Percentiles rank a stretch among this genome's conserved stretches.
Evolutionary conservation across 2,329 filamentous ascomycete genomes (phyloP).

Genomic region (Tolypocladium inflatum): DNA sequence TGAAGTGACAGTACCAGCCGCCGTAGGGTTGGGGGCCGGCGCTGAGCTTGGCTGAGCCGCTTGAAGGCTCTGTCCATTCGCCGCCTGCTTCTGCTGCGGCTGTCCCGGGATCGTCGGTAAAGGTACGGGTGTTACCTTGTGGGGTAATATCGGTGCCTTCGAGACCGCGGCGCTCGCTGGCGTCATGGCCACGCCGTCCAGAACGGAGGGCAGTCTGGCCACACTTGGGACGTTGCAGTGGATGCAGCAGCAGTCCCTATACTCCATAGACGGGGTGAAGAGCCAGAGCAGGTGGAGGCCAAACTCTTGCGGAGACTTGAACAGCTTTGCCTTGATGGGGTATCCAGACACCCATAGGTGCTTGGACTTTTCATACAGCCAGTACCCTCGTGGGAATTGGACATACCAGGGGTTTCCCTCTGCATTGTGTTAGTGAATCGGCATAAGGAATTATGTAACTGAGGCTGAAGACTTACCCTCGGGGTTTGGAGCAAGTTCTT

Average conservation of each 20-base stretch:
- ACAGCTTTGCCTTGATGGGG: constrained; percentile 36
- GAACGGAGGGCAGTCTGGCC: constrained; percentile 10
- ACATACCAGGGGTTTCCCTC: constrained; percentile 35
- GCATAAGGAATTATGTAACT: neutral
- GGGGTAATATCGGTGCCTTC: constrained; percentile 1
- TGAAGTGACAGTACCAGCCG: neutral
- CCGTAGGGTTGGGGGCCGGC: neutral
- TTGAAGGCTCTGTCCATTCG: constrained; percentile 1
- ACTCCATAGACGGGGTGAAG: constrained; percentile 34
- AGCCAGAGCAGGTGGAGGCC: constrained; percentile 43
- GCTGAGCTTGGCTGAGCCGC: neutral
- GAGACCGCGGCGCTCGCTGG: constrained; percentile 2
- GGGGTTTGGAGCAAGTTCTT: constrained; percentile 30
- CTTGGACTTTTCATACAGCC: constrained; percentile 37
- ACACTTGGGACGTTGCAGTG: constrained; percentile 31
- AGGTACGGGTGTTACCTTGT: constrained; percentile 27
- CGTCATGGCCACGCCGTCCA: constrained; percentile 4
- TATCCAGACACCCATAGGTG: constrained; percentile 41
- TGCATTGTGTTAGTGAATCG: constrained; percentile 9
- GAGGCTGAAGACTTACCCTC: constrained; percentile 20
- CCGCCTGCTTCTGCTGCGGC: constrained; percentile 20
- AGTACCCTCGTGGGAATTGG: constrained; percentile 34
- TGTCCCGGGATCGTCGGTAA: constrained; percentile 24
- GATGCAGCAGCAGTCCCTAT: constrained; percentile 40
- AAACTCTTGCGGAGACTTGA: constrained; percentile 44